Evolutionary conservation across 306 rosid species (phyloP).

Genomic region (Myrica gale): DNA sequence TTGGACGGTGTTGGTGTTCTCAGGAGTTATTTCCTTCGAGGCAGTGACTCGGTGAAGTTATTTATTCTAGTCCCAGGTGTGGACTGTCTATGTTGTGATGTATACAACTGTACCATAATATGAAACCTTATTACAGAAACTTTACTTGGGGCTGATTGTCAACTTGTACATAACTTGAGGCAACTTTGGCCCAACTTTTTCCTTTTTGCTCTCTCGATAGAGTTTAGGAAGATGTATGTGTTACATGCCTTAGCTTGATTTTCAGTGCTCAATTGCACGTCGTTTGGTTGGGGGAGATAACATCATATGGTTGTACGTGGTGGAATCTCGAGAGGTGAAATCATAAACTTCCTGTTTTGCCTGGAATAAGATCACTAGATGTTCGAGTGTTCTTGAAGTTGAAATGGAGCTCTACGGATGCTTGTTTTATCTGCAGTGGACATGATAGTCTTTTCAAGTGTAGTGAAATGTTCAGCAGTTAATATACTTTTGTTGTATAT

Average conservation of each 20-base stretch:
- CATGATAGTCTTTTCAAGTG: no score
- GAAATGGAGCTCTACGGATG: no score
- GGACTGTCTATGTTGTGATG: conserved; percentile 11
- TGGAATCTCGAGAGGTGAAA: background rate
- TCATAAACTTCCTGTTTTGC: background rate
- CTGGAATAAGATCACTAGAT: background rate
- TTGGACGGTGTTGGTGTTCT: background rate
- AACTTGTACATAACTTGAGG: conserved; percentile 38
- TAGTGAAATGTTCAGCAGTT: no score
- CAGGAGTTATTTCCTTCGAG: background rate
- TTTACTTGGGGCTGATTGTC: conserved; percentile 9
- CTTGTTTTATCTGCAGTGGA: no score
- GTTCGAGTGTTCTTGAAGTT: background rate
- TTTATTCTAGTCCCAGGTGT: conserved; percentile 16
- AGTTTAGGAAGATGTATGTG: background rate
- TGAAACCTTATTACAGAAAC: background rate
- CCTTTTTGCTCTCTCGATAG: background rate
- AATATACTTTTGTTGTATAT: no score
- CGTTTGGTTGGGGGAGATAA: background rate
- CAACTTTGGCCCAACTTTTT: conserved; percentile 14
- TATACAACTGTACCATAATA: conserved; percentile 16
- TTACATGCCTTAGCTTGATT: no score
- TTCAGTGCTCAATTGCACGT: background rate
- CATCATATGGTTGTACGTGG: background rate
- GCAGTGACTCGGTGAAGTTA: background rate